Evolutionary conservation across 257 asterid species (phyloP).

Genomic region (Phtheirospermum japonicum): DNA sequence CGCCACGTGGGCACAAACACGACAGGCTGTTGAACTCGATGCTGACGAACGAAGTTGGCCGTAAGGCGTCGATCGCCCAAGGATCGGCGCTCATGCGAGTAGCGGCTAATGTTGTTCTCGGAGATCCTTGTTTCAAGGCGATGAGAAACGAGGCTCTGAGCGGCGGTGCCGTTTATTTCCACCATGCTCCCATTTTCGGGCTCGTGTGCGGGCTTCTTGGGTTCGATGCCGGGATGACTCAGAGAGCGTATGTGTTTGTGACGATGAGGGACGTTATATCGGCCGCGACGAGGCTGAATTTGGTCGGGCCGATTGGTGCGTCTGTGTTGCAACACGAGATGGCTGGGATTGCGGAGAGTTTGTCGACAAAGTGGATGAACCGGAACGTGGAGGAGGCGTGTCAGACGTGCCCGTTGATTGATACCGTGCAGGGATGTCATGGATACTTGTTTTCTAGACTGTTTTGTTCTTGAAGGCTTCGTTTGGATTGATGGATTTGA

Average conservation of each 20-base stretch:
- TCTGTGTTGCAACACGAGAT: conserved; percentile 77
- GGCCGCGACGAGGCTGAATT: conserved; percentile 86
- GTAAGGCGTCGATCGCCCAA: conserved; percentile 76
- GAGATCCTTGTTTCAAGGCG: conserved; percentile 56
- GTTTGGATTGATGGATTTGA: neutral
- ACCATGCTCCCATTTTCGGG: conserved; percentile 86
- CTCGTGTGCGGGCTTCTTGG: conserved; percentile 77
- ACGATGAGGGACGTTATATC: conserved; percentile 88
- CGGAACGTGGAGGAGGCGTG: conserved; percentile 79
- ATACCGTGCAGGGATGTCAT: conserved; percentile 91
- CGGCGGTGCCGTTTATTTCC: conserved; percentile 42
- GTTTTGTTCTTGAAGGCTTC: conserved; percentile 51
- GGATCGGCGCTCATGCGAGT: conserved; percentile 91
- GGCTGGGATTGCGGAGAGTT: conserved; percentile 54
- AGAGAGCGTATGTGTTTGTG: conserved; percentile 71
- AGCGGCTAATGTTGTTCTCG: conserved; percentile 62
- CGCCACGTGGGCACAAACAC: conserved; percentile 59
- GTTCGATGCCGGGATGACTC: conserved; percentile 58
- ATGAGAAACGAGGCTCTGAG: conserved; percentile 61
- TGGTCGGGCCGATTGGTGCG: conserved; percentile 88
- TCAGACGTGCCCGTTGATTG: conserved; percentile 85
- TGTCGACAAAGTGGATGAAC: conserved; percentile 76
- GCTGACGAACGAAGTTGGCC: conserved; percentile 71
- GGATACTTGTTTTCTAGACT: conserved; percentile 88
- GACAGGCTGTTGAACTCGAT: conserved; percentile 57